These are phyloP conservation scores for Chaetomiaceae sp. DNA, from an alignment of 2,329 filamentous ascomycete species.

Conservation along the genomic window DNA sequence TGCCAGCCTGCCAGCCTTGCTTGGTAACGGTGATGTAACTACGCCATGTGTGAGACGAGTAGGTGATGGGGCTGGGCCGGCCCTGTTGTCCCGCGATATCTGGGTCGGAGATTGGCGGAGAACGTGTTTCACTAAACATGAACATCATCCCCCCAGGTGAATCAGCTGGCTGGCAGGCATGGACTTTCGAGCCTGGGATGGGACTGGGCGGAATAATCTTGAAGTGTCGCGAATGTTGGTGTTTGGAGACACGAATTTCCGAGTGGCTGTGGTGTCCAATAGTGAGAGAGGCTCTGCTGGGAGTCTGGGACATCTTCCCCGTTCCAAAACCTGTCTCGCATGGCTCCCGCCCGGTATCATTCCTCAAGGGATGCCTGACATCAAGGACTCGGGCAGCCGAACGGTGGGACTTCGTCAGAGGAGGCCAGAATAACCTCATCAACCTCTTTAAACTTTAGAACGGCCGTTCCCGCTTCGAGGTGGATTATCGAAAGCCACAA, in stretches of 20 bases:
- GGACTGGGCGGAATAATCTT: neutral
- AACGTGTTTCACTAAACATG: too few relatives aligned
- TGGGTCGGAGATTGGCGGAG: too few relatives aligned
- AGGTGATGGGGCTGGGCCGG: too few relatives aligned
- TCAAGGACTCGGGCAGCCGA: neutral
- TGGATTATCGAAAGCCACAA: neutral
- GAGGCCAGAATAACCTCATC: conserved; percentile 8
- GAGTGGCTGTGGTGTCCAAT: neutral
- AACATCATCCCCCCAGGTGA: too few relatives aligned
- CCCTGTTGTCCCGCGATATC: too few relatives aligned
- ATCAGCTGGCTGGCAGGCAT: neutral
- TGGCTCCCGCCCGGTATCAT: neutral
- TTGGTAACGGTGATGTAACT: neutral
- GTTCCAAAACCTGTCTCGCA: neutral
- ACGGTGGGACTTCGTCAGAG: neutral
- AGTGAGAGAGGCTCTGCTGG: neutral
- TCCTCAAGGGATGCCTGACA: neutral
- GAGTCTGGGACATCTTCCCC: neutral
- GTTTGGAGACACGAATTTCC: neutral
- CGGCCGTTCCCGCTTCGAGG: neutral
- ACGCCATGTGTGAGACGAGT: too few relatives aligned
- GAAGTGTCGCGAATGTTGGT: neutral
- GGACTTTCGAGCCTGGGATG: neutral
- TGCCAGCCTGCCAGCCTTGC: neutral
- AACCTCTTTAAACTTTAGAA: conserved; percentile 1